Evolutionary conservation across 345 rosid species (phyloP).

Genomic region (Syzygium oleosum): DNA sequence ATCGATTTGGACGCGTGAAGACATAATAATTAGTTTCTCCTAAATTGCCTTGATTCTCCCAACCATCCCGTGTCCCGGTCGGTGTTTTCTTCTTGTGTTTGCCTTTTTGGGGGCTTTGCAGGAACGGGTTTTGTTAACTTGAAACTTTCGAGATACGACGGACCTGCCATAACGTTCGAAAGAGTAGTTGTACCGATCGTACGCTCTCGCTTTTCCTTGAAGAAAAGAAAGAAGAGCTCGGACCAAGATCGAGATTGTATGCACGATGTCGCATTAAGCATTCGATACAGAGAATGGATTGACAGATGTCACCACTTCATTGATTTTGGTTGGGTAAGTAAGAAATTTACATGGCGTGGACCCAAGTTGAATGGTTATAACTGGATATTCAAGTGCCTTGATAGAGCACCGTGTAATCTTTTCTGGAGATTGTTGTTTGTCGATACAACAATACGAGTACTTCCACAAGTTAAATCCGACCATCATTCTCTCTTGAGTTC

Average conservation of each 20-base stretch:
- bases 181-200: rapidly evolving
- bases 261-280: not conserved
- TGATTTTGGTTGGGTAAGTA: not conserved
- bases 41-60: too few species aligned
- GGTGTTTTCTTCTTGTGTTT: too few species aligned
- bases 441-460: not conserved
- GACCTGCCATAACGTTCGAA: rapidly evolving
- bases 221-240: not conserved
- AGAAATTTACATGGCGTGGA: not conserved
- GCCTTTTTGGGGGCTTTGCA: too few species aligned
- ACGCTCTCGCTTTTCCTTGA: not conserved
- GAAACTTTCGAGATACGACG: rapidly evolving
- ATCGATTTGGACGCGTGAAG: too few species aligned
- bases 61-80: too few species aligned
- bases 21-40: too few species aligned
- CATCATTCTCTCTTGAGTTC: not conserved
- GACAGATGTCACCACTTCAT: not conserved
- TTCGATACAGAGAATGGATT: not conserved
- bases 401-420: not conserved
- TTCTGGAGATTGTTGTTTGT: not conserved
- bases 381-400: not conserved
- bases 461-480: not conserved
- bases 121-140: not conserved
- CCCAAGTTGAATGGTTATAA: not conserved
- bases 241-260: not conserved